Conservation (phyloP, 768 basidiomycete genomes). For the Goffeauzyma gilvescens region DNA sequence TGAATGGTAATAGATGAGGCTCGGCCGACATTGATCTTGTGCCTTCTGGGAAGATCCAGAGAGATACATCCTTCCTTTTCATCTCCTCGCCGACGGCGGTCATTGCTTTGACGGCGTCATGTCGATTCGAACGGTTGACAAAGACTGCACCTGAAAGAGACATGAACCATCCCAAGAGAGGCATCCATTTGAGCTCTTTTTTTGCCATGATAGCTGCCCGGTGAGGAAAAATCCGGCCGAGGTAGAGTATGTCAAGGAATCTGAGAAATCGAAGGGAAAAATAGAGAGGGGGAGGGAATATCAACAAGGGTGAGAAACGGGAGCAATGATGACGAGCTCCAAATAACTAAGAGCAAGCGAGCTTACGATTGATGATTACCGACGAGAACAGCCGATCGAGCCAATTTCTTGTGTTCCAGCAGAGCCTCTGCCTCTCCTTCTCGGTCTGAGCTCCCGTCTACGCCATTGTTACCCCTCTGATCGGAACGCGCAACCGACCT, state of each 20-base stretch:
- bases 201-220: slow-evolving; percentile 80
- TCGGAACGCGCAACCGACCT: too few species aligned
- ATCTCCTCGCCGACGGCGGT: slow-evolving; percentile 58
- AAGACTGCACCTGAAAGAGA: slow-evolving; percentile 73
- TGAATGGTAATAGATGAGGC: slow-evolving; percentile 63
- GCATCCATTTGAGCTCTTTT: slow-evolving; percentile 64
- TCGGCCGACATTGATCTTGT: slow-evolving; percentile 56
- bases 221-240: slow-evolving; percentile 69
- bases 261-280: too few species aligned
- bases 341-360: not conserved
- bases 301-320: too few species aligned
- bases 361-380: slow-evolving; percentile 64
- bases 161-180: slow-evolving; percentile 77
- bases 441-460: too few species aligned
- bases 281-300: too few species aligned
- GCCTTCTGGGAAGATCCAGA: slow-evolving; percentile 95
- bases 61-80: slow-evolving; percentile 43
- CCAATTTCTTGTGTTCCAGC: too few species aligned
- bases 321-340: too few species aligned
- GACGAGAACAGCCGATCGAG: slow-evolving; percentile 46
- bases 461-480: too few species aligned
- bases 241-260: slow-evolving; percentile 42
- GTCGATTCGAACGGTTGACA: slow-evolving; percentile 64
- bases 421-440: slow-evolving; percentile 12
- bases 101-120: slow-evolving; percentile 53